A percentile compares a stretch with the other conserved stretches of the same genome.
Conservation (phyloP, 2,329 filamentous ascomycete species). For the Pestalotiopsis sp. region DNA sequence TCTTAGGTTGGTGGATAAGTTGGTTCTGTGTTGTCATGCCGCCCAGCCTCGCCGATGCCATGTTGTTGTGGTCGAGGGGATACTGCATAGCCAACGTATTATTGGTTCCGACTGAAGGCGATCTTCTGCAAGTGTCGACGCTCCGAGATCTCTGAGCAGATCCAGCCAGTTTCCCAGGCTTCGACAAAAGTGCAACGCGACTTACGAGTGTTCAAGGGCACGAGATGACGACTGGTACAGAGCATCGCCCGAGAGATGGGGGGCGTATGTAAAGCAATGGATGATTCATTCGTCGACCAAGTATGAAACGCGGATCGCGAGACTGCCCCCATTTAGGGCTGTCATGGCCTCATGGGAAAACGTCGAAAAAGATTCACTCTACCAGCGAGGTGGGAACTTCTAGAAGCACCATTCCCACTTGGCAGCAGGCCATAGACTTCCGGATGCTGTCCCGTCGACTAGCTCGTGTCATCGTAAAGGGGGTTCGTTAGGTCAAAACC, state of each 20-base stretch:
- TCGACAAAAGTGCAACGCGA: neutral
- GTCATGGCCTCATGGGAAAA: slow-evolving; percentile 9
- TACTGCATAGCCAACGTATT: neutral
- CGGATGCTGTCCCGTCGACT: slow-evolving; percentile 7
- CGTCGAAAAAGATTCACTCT: neutral
- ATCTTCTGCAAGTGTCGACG: neutral
- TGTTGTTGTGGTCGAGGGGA: neutral
- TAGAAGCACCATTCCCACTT: slow-evolving; percentile 13
- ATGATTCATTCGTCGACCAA: slow-evolving; percentile 1
- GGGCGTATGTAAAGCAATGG: neutral
- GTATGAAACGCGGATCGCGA: slow-evolving; percentile 1
- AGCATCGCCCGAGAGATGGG: neutral
- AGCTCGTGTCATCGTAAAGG: slow-evolving; percentile 8
- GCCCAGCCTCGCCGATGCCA: neutral
- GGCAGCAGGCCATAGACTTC: neutral
- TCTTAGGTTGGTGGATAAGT: neutral
- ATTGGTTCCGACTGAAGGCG: neutral
- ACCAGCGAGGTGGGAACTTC: slow-evolving; percentile 9
- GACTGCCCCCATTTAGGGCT: slow-evolving; percentile 7
- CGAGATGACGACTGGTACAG: neutral
- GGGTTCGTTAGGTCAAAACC: neutral
- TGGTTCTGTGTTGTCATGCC: slow-evolving; percentile 6
- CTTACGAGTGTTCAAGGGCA: neutral
- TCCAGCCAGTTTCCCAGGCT: neutral
- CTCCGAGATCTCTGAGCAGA: neutral